Base-by-base conservation (phyloP, 257 asterid species). In the Nicotiana undulata region DNA sequence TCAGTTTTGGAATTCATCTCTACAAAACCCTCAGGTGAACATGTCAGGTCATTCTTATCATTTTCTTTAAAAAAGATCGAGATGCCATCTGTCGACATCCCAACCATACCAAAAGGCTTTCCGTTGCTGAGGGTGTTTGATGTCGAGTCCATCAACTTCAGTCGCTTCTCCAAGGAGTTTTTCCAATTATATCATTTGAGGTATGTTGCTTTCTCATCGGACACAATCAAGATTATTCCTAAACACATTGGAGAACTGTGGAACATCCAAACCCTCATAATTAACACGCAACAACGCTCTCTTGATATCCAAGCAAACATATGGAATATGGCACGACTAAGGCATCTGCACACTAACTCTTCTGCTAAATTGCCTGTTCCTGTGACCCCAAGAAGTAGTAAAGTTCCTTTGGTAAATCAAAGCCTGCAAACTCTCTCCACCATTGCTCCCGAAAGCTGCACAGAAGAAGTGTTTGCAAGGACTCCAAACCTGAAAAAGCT, bases 1-100 rank as follows among this genome's bases (percentile, higher is more conserved):
- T 46, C 82, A 46, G 85, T 86, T 6, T 20, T 29, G 9, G 79
- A 22, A 3, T 87, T 88, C 76, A 32, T 90, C 16, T 61, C 67
- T 1, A 13, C 20, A 3, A 68, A 65, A n/a, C 82, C 63, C 1
- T n/a, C 24, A 15, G 88, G 81, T 34, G 79, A 44, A 6, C 58
- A 67, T 3, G 80, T 88, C 6, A 89, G 93, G 9, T 90, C 92
- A 12, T 84, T 90, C 76, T 46, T 34, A 52, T 84, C 90, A 56
- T 84, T 84, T 61, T 76, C 88, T 17, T 70, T 80, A 22, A 84
- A 83, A 17, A 79, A 77, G 44, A 6, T 65, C 9, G 46, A 16
- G 17, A 49, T 84, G 67, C 80, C 76, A 1, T 70, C 79, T 6
- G 88, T 78, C 2, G 64, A 75, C 49, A 49, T 79, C 52, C 51